Conservation (phyloP, 345 rosid species). For the Crucihimalaya himalaica region DNA sequence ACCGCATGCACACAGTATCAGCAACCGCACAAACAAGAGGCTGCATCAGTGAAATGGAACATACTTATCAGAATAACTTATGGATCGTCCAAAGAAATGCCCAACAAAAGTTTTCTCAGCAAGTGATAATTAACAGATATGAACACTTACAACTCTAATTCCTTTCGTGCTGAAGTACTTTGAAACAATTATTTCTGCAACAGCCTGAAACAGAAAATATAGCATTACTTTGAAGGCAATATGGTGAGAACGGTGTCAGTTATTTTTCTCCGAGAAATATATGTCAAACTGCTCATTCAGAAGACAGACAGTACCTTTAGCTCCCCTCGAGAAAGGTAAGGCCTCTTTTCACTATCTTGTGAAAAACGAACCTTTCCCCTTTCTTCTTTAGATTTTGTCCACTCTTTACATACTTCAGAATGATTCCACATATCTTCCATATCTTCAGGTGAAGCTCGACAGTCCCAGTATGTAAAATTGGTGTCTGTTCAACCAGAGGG, state of each 20-base stretch:
- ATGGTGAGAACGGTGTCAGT: slow-evolving; percentile 9
- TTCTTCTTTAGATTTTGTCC: slow-evolving; percentile 75
- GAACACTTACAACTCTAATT: slow-evolving; percentile 69
- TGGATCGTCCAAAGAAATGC: neutral
- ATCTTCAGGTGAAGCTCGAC: slow-evolving; percentile 75
- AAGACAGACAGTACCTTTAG: slow-evolving; percentile 58
- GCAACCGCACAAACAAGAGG: slow-evolving; percentile 77
- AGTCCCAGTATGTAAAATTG: slow-evolving; percentile 61
- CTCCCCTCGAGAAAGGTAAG: slow-evolving; percentile 75
- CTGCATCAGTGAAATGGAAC: slow-evolving; percentile 42
- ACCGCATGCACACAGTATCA: slow-evolving; percentile 83
- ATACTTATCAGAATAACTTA: neutral
- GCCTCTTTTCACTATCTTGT: slow-evolving; percentile 55
- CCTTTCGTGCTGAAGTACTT: slow-evolving; percentile 70
- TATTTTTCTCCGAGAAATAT: neutral
- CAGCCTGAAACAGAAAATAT: slow-evolving; percentile 55
- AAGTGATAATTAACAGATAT: slow-evolving; percentile 9
- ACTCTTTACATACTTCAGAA: slow-evolving; percentile 67
- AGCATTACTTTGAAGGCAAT: slow-evolving; percentile 2
- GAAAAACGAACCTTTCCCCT: slow-evolving; percentile 81
- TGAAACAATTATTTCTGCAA: slow-evolving; percentile 74
- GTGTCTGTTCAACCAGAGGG: slow-evolving; percentile 45
- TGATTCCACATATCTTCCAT: slow-evolving; percentile 85
- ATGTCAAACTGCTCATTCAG: slow-evolving; percentile 6
- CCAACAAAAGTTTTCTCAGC: neutral